Base-by-base conservation (phyloP, 1,284 basidiomycete species). In the Pseudozyma hubeiensis region DNA sequence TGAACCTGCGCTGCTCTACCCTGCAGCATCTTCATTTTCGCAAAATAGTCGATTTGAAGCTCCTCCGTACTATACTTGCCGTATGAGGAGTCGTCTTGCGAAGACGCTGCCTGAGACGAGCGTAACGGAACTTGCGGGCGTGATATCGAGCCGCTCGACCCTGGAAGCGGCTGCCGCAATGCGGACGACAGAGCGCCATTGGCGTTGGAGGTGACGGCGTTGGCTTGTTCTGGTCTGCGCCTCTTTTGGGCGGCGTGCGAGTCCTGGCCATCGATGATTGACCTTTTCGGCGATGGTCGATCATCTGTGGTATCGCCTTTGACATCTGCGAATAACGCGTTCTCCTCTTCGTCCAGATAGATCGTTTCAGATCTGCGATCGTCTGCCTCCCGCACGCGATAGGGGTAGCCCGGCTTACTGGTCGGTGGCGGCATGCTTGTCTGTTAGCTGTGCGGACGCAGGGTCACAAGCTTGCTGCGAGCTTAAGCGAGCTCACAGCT, bases 311-410 rank as follows among this genome's bases (percentile, higher is more conserved):
- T n/a, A 13, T 7, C 24, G 1, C 30, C n/a, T n/a, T 52, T 68
- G 47, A 51, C 2, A 33, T 59, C 52, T 16, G 55, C 60, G 17
- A 59, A 53, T 19, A 33, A 41, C 13, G 30, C 41, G 29, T 53
- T 50, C 0, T 63, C 56, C 9, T 69, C 66, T 9, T 54, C 54
- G 24, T 49, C 57, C 10, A 69, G 39, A n/a, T 45, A 54, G 19
- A 69, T 69, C 10, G 55, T 64, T 29, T 64, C 61, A 3, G 51
- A 60, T 2, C 55, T 46, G 8, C 45, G 44, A 34, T 69, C 60
- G 16, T 35, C 41, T 5, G 51, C 57, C 3, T 34, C 29, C 29
- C 49, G 14, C 19, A 51, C 48, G 10, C 33, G 66, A 19, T 58
- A 63, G 4, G 43, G 44, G 5, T 45, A 50, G 24, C 48, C 49